Base-by-base conservation (phyloP, 2,329 filamentous ascomycete species). In the Claviceps paspali region DNA sequence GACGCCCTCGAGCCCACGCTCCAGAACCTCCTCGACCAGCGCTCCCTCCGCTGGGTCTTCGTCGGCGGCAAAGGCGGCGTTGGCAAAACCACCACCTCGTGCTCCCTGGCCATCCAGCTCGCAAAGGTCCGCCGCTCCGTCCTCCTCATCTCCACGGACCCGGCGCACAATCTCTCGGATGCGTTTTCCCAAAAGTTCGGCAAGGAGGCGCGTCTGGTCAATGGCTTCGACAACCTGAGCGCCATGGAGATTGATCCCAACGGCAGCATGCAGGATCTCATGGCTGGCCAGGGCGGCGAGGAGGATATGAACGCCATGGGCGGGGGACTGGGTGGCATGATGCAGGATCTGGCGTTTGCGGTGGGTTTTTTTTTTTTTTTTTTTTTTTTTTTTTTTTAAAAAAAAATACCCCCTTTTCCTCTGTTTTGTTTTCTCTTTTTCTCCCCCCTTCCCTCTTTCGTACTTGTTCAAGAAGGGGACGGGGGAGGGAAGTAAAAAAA, bases 221-320 rank as follows among this genome's bases (percentile, higher is more conserved):
- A 94, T 49, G 91, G 91, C 48, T 95, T 93, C 54, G 76, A 79
- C 24, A 95, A 95, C 60, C 68, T 98, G 48, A 92, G 84, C 56
- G 91, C 91, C 44, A 98, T 98, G 91, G 91, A 98, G 63, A 96
- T 98, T 51, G 91, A 98, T 54, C 91, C 91, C 37, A 96, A 94
- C 56, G 91, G 88, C 33, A 94, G 85, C 54, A 94, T 98, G 60
- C 91, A 95, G 63, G 91, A 98, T 57, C 65, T 98, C 39, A 66
- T 98, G 45, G 82, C 82, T 8, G 80, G 79, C 2, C 70, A 77
- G 54, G 78, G 73, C 30, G 85, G 84, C 14, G 83, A 83, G 19
- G 83, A 82, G 24, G 59, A 63, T 14, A 51, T 61, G 47, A 82
- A 86, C 46, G 76, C 76, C 29, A 76, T 83, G 65, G 73, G 70